phyloP scores from a whole-genome alignment of 306 rosid genomes.

The Castanea sativa region DNA sequence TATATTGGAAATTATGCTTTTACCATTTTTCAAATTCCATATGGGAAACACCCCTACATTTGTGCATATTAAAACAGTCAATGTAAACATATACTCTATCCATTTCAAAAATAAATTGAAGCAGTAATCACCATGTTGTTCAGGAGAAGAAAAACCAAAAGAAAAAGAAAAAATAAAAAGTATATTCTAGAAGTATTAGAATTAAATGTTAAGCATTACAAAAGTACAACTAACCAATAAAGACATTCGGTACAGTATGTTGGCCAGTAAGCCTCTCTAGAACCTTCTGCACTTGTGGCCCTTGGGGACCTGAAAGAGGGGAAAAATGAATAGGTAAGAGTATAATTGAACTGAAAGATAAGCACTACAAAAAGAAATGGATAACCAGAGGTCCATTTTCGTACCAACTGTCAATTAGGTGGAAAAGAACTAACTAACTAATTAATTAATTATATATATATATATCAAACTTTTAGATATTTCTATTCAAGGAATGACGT shows the following conservation, averaged over 20 bases:
- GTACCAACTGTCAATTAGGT: neutral
- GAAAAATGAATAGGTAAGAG: constrained; percentile 1
- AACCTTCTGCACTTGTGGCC: constrained; percentile 86
- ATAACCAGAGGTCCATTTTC: neutral
- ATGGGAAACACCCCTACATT: neutral
- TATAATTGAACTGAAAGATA: constrained; percentile 3
- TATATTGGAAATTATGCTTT: neutral
- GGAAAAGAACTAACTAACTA: neutral
- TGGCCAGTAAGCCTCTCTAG: constrained; percentile 94
- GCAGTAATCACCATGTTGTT: neutral
- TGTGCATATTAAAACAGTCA: neutral
- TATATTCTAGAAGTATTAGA: neutral
- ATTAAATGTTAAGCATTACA: neutral
- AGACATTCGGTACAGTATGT: constrained; percentile 93
- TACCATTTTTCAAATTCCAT: neutral
- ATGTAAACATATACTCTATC: neutral
- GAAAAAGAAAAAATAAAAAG: neutral
- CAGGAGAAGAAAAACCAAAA: neutral
- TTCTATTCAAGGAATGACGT: neutral
- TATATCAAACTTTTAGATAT: neutral
- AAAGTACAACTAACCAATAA: constrained; percentile 55
- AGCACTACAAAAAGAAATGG: neutral
- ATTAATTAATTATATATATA: too few species aligned
- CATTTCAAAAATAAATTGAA: neutral
- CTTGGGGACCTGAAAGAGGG: constrained; percentile 75